Percentiles rank a stretch among this genome's conserved stretches.
These are phyloP conservation scores for Aureobasidium pullulans DNA, from an alignment of 2,329 filamentous ascomycete genomes.

Conservation along the genomic window DNA sequence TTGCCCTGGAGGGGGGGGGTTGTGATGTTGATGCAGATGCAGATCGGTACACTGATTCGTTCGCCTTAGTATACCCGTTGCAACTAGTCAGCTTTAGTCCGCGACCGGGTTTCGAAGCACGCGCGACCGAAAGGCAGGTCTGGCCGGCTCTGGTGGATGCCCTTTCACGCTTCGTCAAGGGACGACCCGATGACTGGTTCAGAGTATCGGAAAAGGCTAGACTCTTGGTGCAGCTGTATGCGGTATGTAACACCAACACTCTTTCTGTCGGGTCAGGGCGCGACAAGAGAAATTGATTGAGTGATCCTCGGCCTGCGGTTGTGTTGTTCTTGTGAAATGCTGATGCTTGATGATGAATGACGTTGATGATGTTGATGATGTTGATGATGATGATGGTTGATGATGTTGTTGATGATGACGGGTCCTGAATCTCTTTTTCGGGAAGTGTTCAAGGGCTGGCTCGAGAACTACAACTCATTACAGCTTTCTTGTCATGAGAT, in stretches of 20 bases:
- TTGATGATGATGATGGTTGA: slow-evolving; percentile 5
- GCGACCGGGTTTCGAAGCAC: slow-evolving; percentile 11
- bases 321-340: neutral
- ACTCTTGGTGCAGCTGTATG: neutral
- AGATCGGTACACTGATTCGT: slow-evolving; percentile 14
- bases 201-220: neutral
- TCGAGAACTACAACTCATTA: slow-evolving; percentile 5
- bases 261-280: neutral
- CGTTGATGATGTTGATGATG: neutral
- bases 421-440: neutral
- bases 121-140: slow-evolving; percentile 13
- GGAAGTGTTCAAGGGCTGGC: neutral
- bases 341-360: neutral
- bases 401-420: neutral
- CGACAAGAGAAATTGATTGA: neutral
- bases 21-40: slow-evolving; percentile 13
- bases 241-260: slow-evolving; percentile 5
- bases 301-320: neutral
- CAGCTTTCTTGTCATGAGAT: slow-evolving; percentile 2
- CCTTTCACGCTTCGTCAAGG: slow-evolving; percentile 3
- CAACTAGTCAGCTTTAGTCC: slow-evolving; percentile 13
- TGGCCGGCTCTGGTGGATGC: slow-evolving; percentile 7
- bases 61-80: slow-evolving; percentile 14
- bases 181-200: slow-evolving; percentile 6
- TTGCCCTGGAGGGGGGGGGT: slow-evolving; percentile 11